These are phyloP conservation scores for Earliella scabrosa DNA, from an alignment of 1,284 basidiomycete species.

Conservation along the genomic window DNA sequence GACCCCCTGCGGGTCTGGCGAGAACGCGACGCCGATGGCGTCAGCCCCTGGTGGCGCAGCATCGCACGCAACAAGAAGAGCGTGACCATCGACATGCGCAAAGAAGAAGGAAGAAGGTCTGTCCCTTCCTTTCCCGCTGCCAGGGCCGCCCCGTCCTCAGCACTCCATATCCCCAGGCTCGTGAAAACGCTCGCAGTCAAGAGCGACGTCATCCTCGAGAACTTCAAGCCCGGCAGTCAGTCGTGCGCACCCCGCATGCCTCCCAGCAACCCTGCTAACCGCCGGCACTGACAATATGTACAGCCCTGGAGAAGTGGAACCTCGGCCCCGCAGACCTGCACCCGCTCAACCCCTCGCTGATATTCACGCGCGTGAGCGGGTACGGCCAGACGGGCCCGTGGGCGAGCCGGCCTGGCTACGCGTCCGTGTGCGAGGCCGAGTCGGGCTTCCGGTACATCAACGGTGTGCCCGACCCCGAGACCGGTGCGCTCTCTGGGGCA, in stretches of 20 bases:
- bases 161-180: conserved; percentile 31
- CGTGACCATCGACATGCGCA: conserved; percentile 65
- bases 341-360: conserved; percentile 61
- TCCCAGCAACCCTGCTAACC: too few species aligned
- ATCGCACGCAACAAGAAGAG: conserved; percentile 75
- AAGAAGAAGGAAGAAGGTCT: conserved; percentile 63
- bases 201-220: conserved; percentile 70
- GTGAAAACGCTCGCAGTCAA: conserved; percentile 63
- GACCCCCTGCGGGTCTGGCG: conserved; percentile 75
- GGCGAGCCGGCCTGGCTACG: conserved; percentile 69
- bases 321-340: conserved; percentile 61
- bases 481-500: conserved; percentile 57
- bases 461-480: conserved; percentile 58
- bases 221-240: conserved; percentile 76
- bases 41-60: conserved; percentile 75
- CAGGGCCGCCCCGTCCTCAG: not conserved
- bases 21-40: conserved; percentile 69
- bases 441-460: conserved; percentile 76
- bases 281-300: too few species aligned
- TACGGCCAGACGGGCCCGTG: conserved; percentile 78
- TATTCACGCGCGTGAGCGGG: conserved; percentile 74
- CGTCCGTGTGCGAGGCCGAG: conserved; percentile 75
- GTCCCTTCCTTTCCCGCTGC: conserved; percentile 25
- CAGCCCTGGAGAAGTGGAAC: conserved; percentile 72
- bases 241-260: not conserved